A percentile compares a stretch with the other conserved stretches of the same genome.
Evolutionary conservation across 768 basidiomycete genomes (phyloP).

Genomic region (Mycena leptocephala): DNA sequence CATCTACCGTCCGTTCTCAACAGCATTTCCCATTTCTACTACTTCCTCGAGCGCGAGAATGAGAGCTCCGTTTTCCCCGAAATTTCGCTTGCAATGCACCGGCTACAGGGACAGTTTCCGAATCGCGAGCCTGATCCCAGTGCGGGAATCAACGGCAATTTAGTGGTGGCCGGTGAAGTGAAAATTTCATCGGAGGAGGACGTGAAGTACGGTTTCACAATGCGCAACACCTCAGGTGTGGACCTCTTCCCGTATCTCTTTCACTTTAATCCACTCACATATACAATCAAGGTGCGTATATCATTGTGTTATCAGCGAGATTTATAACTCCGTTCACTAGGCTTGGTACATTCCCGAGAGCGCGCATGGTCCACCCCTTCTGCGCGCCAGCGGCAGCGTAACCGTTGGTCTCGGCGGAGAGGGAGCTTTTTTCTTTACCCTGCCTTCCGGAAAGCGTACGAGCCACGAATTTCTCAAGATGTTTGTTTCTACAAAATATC

Average conservation of each 20-base stretch:
- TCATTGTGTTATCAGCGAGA: too few relatives aligned
- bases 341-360: too few relatives aligned
- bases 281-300: constrained; percentile 14
- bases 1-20: not conserved
- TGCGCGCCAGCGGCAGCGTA: too few relatives aligned
- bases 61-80: not conserved
- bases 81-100: not conserved
- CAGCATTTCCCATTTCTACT: constrained; percentile 3
- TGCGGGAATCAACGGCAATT: not conserved
- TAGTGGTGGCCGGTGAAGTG: not conserved
- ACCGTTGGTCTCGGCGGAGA: too few relatives aligned
- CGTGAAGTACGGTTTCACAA: constrained; percentile 9
- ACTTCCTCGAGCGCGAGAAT: constrained; percentile 3
- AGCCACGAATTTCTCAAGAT: too few relatives aligned
- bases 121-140: not conserved
- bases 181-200: not conserved
- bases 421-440: too few relatives aligned
- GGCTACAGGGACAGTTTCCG: not conserved
- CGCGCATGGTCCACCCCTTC: too few relatives aligned
- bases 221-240: not conserved
- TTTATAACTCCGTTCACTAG: too few relatives aligned
- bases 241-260: constrained; percentile 14
- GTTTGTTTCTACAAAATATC: too few relatives aligned
- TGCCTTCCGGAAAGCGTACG: too few relatives aligned
- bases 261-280: not conserved